Base-by-base conservation (phyloP, 768 basidiomycete genomes). In the Lentinus tigrinus region DNA sequence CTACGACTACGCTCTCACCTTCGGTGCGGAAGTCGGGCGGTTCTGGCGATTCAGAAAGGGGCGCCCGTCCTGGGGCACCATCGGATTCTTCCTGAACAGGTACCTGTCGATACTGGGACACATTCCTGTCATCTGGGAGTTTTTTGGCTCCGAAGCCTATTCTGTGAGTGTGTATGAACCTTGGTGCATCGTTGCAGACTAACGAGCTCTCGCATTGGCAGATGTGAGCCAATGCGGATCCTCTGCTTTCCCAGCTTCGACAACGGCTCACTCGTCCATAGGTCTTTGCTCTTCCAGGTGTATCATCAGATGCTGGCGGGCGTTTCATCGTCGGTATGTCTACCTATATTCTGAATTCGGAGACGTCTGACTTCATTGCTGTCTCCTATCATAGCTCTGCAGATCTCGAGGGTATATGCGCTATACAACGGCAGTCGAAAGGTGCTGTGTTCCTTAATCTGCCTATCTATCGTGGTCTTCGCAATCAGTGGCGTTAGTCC, bases 11-110 rank as follows among this genome's bases (percentile, higher is more conserved):
- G 38, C 72, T 38, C 66, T 81, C 36, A 84, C 82, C 0, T 63
- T 83, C 5, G 38, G 62, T 1, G 51, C 56, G 28, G 82, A 84
- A 57, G 69, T 79, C 9, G 71, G 74, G 21, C 67, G 72, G 19
- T 79, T 78, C 66, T 83, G 83, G 82, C 67, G 72, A 19, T 79
- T 78, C 66, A 83, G 83, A 81, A 61, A 47, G 8, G 13, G 47
- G 14, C 27, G 9, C 9, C 42, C 61, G 59, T 58, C 50, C 5
- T 62, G 52, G 53, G 56, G 47, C 16, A 63, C 65, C 8, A 3
- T 39, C 16, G 1, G 63, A 2, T 69, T 65, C 47, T 52, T 68
- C 19, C 28, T 55, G 17, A 62, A 62, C 39, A 61, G 68, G 9
- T 69, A 69, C 40, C 8, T 51, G 9, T 52, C 63, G 7, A 17